Evolutionary conservation across 345 rosid species (phyloP), one percentile per base, ranked within the genome.

Genomic region (Lumnitzera littorea): DNA sequence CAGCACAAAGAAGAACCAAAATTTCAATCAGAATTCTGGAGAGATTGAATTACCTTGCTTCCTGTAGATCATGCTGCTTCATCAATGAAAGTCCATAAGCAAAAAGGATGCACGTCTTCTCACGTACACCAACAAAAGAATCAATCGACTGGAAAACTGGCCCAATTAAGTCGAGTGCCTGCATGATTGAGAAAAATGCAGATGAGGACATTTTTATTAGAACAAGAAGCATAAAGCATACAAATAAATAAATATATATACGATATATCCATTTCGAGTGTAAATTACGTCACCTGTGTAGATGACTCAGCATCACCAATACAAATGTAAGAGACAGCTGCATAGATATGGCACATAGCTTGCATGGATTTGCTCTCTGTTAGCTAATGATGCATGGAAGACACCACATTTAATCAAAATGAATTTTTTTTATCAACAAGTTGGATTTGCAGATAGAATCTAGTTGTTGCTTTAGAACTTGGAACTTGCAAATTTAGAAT

Each of bases 161-260:
- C 64, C 95, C 92, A 77, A 94, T 82, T 72, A 90, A 72, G 78
- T 94, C 97, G 48, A 90, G 88, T 51, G 97, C 99, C 97, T 92
- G 75, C 63, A 70, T 41, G 57, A 50, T 36, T 36, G 10, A 36
- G 43, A 9, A 36, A 36, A 36, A 36, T 9, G 3, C 43, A 36
- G 9, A 9, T 9, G 11, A 36, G 50, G 23, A 50, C 0, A 49
- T 51, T 20, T 13, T 63, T 50, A 62, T 46, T 59, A 57, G 29
- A 12, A 46, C 3, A 15, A 55, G 29, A 15, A 55, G 58, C 3
- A 51, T 8, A 25, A 51, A 48, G 56, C 55, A 20, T 20, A 20
- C 20, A 20, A 20, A 20, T 20, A 20, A 20, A 20, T 20, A 20
- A 0, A 20, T 20, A 20, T 31, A 61, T 61, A 56, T 62, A 43